Evolutionary conservation across 139 green algal genomes (phyloP), one percentile per base, ranked within the genome.

Genomic region (Pleodorina starrii): DNA sequence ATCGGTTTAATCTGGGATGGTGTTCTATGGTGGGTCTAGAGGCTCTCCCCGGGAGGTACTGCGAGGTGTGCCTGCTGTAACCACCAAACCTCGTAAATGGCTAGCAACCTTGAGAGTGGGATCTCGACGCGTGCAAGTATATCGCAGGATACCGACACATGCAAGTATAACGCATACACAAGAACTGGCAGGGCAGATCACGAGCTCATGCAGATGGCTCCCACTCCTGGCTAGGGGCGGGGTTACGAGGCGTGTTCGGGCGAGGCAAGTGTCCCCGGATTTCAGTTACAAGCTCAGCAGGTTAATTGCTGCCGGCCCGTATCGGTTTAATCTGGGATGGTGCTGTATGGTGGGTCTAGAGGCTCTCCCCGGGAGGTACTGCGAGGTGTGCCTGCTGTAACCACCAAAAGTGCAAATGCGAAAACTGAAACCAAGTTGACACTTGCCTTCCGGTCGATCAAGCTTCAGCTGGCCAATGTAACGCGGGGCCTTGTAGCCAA

Each of bases 401-500:
- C 66, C 82, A 68, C 63, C 81, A 36, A 59, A 51, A n/a, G n/a
- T n/a, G n/a, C n/a, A n/a, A n/a, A n/a, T n/a, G 4, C 29, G 74
- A 1, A 38, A 66, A 32, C 72, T 66, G 54, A 12, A 66, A 54
- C 23, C 27, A 32, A 3, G 38, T 35, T 17, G 14, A 12, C 6
- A 80, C 85, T 84, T 63, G 63, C 85, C 85, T 63, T 63, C 54
- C 0, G 44, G 51, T 0, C n/a, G 75, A 5, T 35, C 0, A 25
- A 89, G 48, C 32, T 78, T 51, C 42, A 93, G n/a, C 1, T 79
- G 60, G 0, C 59, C 90, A 19, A 79, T 12, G 40, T 43, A 91
- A 23, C 90, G 85, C 2, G 74, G 74, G 23, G 90, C 85, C 68
- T 91, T 91, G 50, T 84, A 93, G 42, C 71, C 69, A 3, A 72